A percentile compares a stretch with the other conserved stretches of the same genome.
These are phyloP conservation scores for Tuctoria greenei DNA, from an alignment of 176 grass and related monocot species.

Conservation along the genomic window DNA sequence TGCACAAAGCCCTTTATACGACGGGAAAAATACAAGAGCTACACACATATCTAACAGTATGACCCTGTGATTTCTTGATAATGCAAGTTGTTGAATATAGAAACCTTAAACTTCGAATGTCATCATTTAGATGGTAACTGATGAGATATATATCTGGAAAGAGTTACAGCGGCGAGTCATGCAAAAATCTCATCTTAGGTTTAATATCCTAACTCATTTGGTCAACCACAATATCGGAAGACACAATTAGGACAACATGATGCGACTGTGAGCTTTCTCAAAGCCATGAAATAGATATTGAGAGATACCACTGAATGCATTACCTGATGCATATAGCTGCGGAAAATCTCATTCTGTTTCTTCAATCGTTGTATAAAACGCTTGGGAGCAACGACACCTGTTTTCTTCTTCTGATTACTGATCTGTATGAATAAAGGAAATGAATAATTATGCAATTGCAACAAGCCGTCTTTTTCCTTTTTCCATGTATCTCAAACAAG, in stretches of 20 bases:
- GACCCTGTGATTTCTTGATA: background rate
- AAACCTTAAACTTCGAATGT: background rate
- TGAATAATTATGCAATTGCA: slow-evolving; percentile 17
- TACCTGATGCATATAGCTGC: slow-evolving; percentile 99
- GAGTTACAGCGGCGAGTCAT: background rate
- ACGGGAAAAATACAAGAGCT: no score
- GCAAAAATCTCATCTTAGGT: background rate
- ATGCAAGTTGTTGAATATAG: background rate
- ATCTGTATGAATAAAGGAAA: slow-evolving; percentile 54
- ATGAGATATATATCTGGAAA: background rate
- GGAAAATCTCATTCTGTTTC: slow-evolving; percentile 97
- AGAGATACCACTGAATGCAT: slow-evolving; percentile 26
- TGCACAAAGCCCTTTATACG: no score
- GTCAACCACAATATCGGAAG: background rate
- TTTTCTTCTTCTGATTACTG: slow-evolving; percentile 97
- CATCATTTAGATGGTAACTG: background rate
- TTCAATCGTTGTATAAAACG: slow-evolving; percentile 92
- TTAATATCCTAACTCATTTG: background rate
- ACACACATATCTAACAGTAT: background rate
- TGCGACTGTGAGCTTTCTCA: background rate
- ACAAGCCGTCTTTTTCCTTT: background rate
- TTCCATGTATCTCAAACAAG: slow-evolving; percentile 14
- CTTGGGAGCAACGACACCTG: slow-evolving; percentile 88
- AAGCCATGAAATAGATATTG: background rate
- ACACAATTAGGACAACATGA: background rate